Evolutionary conservation across 1,284 basidiomycete genomes (phyloP).

Genomic region (Porogramme epimiltina): DNA sequence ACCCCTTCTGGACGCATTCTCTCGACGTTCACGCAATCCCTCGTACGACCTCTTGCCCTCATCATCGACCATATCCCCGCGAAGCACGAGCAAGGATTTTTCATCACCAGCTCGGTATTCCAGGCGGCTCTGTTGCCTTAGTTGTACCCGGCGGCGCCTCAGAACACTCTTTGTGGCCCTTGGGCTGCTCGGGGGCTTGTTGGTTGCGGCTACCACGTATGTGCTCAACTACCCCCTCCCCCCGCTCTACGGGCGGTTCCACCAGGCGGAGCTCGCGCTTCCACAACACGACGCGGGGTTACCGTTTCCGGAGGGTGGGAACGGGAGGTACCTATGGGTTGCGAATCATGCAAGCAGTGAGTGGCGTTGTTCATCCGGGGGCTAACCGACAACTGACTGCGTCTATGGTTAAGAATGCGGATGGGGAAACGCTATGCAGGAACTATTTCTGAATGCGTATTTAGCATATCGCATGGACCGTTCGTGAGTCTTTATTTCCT

Average conservation of each 20-base stretch:
- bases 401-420: constrained; percentile 32
- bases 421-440: constrained; percentile 47
- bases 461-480: constrained; percentile 34
- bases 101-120: too few relatives aligned
- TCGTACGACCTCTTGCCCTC: too few relatives aligned
- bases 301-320: constrained; percentile 41
- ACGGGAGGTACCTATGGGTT: constrained; percentile 47
- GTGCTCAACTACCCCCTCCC: constrained; percentile 31
- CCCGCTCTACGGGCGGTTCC: constrained; percentile 47
- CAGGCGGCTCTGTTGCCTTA: too few relatives aligned
- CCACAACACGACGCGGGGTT: constrained; percentile 45
- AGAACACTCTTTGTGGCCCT: constrained; percentile 5
- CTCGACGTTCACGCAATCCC: too few relatives aligned
- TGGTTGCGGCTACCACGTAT: constrained; percentile 1
- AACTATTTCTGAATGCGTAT: constrained; percentile 36
- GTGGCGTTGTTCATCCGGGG: too few relatives aligned
- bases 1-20: too few relatives aligned
- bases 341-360: constrained; percentile 47
- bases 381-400: not conserved
- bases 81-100: too few relatives aligned
- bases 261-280: constrained; percentile 44
- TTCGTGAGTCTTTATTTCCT: constrained; percentile 32
- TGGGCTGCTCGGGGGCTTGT: not conserved
- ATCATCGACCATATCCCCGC: too few relatives aligned
- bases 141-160: constrained; percentile 3